Evolutionary conservation across 1,284 basidiomycete genomes (phyloP).

Genomic region (Tylopilus orsonianus): DNA sequence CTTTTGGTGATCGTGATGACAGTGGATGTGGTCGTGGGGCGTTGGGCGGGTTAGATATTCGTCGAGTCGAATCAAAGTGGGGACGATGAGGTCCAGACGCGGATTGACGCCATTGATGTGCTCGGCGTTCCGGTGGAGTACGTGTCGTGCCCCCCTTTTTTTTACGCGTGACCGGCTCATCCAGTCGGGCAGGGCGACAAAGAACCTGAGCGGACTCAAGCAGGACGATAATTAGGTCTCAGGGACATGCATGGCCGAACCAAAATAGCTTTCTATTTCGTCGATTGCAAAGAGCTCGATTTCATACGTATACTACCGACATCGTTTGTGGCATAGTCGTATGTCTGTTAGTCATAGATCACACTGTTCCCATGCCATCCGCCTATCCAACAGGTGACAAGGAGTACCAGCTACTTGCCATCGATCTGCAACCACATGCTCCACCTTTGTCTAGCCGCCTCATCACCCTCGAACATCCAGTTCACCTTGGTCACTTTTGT

Average conservation of each 20-base stretch:
- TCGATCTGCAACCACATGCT: constrained; percentile 76
- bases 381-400: not conserved
- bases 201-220: constrained; percentile 54
- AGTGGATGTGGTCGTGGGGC: constrained; percentile 2
- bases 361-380: not conserved
- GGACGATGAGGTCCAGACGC: constrained; percentile 60
- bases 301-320: not conserved
- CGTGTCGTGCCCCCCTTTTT: constrained; percentile 26
- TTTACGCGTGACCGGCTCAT: constrained; percentile 12
- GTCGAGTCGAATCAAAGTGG: constrained; percentile 75
- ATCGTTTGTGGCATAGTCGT: not conserved
- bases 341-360: constrained; percentile 13
- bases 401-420: constrained; percentile 50
- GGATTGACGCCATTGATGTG: constrained; percentile 77
- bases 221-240: constrained; percentile 42
- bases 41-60: constrained; percentile 55
- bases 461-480: constrained; percentile 76
- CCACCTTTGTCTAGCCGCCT: constrained; percentile 72
- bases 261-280: not conserved
- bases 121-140: constrained; percentile 67
- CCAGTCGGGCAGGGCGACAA: constrained; percentile 44
- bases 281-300: not conserved
- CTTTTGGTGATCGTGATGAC: not conserved
- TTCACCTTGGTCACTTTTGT: constrained; percentile 73
- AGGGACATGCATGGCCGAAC: not conserved